These are phyloP conservation scores for Fusarium sp. DNA, from an alignment of 2,329 filamentous ascomycete species.

Conservation along the genomic window DNA sequence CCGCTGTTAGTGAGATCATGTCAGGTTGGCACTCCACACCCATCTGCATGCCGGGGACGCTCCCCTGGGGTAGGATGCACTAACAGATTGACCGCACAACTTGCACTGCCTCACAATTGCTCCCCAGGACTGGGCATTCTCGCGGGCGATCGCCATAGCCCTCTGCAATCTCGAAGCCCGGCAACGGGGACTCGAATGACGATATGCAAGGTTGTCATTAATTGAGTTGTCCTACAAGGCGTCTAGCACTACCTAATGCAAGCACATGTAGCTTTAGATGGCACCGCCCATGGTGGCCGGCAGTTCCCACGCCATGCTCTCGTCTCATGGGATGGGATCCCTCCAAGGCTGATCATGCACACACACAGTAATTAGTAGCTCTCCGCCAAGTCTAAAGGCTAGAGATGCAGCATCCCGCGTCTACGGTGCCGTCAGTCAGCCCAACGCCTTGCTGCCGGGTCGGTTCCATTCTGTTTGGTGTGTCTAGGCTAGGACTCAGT, in stretches of 20 bases:
- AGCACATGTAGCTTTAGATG: not conserved
- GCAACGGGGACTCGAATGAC: constrained; percentile 2
- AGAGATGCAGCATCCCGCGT: constrained; percentile 32
- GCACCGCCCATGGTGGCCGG: constrained; percentile 13
- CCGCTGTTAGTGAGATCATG: constrained; percentile 15
- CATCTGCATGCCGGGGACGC: not conserved
- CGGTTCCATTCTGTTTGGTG: not conserved
- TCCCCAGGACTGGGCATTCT: constrained; percentile 1
- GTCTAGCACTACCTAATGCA: not conserved
- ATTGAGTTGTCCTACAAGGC: not conserved
- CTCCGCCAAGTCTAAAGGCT: constrained; percentile 1
- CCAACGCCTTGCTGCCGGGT: not conserved
- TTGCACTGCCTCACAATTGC: not conserved
- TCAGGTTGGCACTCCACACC: not conserved
- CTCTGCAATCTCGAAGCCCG: not conserved
- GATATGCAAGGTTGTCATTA: not conserved
- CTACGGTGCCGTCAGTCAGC: constrained; percentile 24
- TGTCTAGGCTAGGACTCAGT: not conserved
- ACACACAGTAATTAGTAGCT: constrained; percentile 16
- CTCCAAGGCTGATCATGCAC: constrained; percentile 37
- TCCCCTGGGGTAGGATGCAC: not conserved
- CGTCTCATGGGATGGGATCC: constrained; percentile 17
- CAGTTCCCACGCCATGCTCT: constrained; percentile 21
- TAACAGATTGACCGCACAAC: not conserved
- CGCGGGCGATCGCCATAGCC: not conserved